These are phyloP conservation scores for Neurospora sp. DNA, from an alignment of 495 filamentous ascomycete genomes.

Conservation along the genomic window DNA sequence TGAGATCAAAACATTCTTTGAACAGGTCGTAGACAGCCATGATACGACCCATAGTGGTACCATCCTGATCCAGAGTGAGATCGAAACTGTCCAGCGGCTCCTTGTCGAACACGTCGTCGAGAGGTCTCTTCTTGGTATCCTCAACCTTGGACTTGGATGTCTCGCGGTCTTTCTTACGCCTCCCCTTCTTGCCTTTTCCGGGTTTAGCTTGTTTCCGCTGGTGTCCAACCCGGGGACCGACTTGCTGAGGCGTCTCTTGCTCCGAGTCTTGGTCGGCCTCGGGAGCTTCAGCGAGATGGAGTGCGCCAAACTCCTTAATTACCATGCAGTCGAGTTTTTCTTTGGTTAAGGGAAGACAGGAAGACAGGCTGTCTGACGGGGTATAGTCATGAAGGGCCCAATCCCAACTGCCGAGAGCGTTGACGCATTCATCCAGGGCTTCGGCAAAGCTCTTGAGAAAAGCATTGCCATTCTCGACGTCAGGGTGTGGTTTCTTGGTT, in stretches of 20 bases:
- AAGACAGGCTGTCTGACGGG: neutral
- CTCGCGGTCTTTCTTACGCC: constrained; percentile 10
- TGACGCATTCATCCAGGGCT: constrained; percentile 20
- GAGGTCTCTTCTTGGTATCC: neutral
- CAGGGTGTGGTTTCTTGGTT: constrained; percentile 22
- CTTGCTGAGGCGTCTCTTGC: neutral
- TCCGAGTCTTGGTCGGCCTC: neutral
- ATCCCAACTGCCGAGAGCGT: constrained; percentile 1
- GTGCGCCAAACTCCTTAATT: constrained; percentile 26
- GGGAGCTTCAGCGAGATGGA: constrained; percentile 12
- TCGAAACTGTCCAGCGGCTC: constrained; percentile 34
- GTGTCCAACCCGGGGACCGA: neutral
- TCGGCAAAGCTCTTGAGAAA: constrained; percentile 34
- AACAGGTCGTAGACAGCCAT: constrained; percentile 29
- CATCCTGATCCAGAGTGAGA: constrained; percentile 22
- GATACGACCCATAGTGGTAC: constrained; percentile 24
- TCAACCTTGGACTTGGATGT: constrained; percentile 5
- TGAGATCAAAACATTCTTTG: constrained; percentile 22
- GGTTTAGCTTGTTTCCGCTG: constrained; percentile 14
- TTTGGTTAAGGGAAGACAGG: neutral
- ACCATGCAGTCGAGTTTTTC: constrained; percentile 17
- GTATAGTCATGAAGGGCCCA: neutral
- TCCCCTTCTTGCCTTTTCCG: constrained; percentile 33
- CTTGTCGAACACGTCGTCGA: neutral
- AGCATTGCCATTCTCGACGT: constrained; percentile 27